phyloP scores from a whole-genome alignment of 106 monocot species.

The Dendrobium chrysotoxum region DNA sequence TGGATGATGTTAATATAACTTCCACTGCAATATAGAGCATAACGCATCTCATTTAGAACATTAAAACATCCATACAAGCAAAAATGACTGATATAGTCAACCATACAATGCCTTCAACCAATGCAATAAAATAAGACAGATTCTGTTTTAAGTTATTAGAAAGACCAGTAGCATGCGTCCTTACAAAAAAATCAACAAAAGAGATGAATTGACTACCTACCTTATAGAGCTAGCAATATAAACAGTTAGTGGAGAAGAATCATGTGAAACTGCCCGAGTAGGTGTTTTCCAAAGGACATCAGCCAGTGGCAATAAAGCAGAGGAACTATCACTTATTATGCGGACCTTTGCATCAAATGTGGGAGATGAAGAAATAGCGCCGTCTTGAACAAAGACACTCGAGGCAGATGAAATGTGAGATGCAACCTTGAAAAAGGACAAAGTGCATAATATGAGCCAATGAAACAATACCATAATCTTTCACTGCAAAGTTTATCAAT shows the following conservation, averaged over 20 bases:
- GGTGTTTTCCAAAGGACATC: conserved; percentile 56
- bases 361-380: conserved; percentile 56
- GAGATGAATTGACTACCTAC: conserved; percentile 23
- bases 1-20: background rate
- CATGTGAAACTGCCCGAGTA: conserved; percentile 70
- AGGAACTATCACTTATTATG: conserved; percentile 79
- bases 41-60: background rate
- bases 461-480: background rate
- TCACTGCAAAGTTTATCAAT: background rate
- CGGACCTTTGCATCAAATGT: conserved; percentile 90
- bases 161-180: background rate
- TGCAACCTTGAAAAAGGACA: conserved; percentile 59
- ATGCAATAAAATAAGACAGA: background rate
- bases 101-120: background rate
- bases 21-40: background rate
- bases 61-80: background rate
- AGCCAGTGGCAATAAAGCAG: conserved; percentile 51
- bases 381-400: conserved; percentile 90
- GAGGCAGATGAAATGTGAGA: conserved; percentile 74
- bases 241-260: conserved; percentile 74
- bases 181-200: background rate
- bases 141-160: background rate
- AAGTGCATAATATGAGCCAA: background rate
- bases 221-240: conserved; percentile 82
- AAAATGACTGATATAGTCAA: background rate